These are phyloP conservation scores for Alternaria conjuncta DNA, from an alignment of 2,329 filamentous ascomycete species.

Conservation along the genomic window DNA sequence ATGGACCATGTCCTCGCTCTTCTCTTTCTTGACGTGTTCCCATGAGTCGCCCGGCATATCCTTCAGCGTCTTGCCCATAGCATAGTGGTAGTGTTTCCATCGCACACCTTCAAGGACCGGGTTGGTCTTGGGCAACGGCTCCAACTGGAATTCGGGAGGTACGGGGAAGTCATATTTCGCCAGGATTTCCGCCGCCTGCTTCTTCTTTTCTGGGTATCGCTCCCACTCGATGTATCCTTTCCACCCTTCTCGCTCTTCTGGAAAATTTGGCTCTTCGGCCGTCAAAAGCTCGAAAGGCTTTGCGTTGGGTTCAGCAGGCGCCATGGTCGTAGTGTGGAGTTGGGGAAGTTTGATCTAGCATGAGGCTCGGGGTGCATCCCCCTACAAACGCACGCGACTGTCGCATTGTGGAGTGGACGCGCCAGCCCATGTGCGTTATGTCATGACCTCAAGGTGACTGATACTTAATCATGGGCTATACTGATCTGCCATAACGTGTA, in stretches of 20 bases:
- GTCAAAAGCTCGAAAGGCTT: conserved; percentile 35
- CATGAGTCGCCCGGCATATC: conserved; percentile 63
- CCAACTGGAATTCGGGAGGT: conserved; percentile 54
- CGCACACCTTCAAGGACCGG: conserved; percentile 54
- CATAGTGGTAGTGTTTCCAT: conserved; percentile 57
- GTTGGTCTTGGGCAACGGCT: conserved; percentile 52
- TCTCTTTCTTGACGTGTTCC: conserved; percentile 54
- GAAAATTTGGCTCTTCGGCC: conserved; percentile 44
- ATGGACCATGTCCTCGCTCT: conserved; percentile 56
- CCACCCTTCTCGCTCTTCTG: conserved; percentile 56
- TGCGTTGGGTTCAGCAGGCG: conserved; percentile 41
- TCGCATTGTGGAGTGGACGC: not conserved
- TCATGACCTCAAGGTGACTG: conserved; percentile 15
- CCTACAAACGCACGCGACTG: not conserved
- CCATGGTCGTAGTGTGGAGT: conserved; percentile 26
- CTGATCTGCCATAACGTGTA: not conserved
- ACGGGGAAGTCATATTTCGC: conserved; percentile 59
- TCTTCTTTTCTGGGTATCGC: conserved; percentile 69
- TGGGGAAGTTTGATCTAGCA: not conserved
- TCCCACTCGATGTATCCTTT: conserved; percentile 61
- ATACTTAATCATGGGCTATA: conserved; percentile 7
- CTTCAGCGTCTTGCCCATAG: conserved; percentile 48
- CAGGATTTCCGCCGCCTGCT: conserved; percentile 63
- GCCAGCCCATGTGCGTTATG: conserved; percentile 8
- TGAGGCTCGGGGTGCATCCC: not conserved